Base-by-base conservation (phyloP, 1,139 yeast species). In the Eremothecium coryli region DNA sequence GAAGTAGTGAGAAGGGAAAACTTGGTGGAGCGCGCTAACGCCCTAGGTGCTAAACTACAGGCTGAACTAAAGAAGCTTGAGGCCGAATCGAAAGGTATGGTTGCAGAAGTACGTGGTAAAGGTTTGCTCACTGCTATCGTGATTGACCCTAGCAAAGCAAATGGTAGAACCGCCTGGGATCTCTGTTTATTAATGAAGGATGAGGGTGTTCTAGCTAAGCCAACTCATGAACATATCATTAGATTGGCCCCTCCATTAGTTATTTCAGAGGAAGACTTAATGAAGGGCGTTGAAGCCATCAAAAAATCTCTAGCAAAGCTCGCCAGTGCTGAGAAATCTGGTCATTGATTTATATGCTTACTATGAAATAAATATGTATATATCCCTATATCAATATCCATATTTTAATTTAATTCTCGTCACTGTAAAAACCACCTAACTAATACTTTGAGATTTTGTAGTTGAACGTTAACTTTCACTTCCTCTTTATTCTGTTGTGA, bases 211-310 rank as follows among this genome's bases (percentile, higher is more conserved):
- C 68, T 88, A 55, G 97, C 98, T 45, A 88, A 88, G 66, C 97
- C 97, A 48, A 88, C 98, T 3, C 98, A 88, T 58, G 95, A 86
- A 54, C 81, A 85, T 60, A 88, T 90, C 52, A 88, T 88, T 57
- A 80, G 98, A 66, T 70, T 88, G 58, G 95, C 97, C 6, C 98
- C 98, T 38, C 97, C 98, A 14, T 68, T 88, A 61, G 93, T 86
- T 33, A 88, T 88, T 47, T 73, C 90, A 25, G 82, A 85, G 57
- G 90, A 80, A 50, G 96, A 90, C 54, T 68, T 88, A 54, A 61
- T 74, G 47, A 78, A 73, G 65, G 96, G 96, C 50, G 79, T 86
- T 38, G 78, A 71, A 13, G 70, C 78, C 35, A 86, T 88, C 51
- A 70, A 70, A 56, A 55, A 67, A 45, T 68, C 86, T 14, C 71